phyloP scores from a whole-genome alignment of 2,329 filamentous ascomycete species.

The Alternaria arbusti region DNA sequence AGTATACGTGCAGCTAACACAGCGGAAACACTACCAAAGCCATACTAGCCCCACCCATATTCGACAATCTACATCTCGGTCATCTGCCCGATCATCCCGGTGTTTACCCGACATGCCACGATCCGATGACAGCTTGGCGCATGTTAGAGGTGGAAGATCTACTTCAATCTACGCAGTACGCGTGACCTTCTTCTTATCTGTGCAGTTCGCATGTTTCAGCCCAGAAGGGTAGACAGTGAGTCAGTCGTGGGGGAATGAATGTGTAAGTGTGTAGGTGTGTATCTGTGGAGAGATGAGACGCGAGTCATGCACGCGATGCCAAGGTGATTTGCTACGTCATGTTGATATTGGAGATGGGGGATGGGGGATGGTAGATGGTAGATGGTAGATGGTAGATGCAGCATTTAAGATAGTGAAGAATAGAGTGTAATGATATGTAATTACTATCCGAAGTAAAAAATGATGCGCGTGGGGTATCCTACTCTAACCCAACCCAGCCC shows the following conservation, averaged over 20 bases:
- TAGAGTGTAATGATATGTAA: not conserved
- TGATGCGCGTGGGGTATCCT: not conserved
- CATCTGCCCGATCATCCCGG: not conserved
- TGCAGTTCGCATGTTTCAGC: fast-evolving
- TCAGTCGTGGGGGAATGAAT: not conserved
- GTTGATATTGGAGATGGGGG: not conserved
- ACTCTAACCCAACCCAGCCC: not conserved
- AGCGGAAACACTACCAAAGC: not conserved
- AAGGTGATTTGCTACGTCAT: not conserved
- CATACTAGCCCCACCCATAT: not conserved
- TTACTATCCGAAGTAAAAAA: not conserved
- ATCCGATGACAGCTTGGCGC: not conserved
- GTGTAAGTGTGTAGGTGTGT: no score
- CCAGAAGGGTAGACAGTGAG: not conserved
- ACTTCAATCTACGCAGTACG: no score
- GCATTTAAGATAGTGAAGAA: no score
- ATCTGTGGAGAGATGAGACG: no score
- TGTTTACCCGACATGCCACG: not conserved
- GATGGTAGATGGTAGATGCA: no score
- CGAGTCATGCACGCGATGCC: not conserved
- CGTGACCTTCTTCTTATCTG: not conserved
- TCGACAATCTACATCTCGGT: not conserved
- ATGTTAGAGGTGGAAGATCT: not conserved
- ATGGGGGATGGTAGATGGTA: not conserved
- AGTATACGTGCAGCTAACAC: no score